Percentiles rank a stretch among this genome's conserved stretches.
These are phyloP conservation scores for Paraphoma sp. DNA, from an alignment of 2,329 filamentous ascomycete species.

Conservation along the genomic window DNA sequence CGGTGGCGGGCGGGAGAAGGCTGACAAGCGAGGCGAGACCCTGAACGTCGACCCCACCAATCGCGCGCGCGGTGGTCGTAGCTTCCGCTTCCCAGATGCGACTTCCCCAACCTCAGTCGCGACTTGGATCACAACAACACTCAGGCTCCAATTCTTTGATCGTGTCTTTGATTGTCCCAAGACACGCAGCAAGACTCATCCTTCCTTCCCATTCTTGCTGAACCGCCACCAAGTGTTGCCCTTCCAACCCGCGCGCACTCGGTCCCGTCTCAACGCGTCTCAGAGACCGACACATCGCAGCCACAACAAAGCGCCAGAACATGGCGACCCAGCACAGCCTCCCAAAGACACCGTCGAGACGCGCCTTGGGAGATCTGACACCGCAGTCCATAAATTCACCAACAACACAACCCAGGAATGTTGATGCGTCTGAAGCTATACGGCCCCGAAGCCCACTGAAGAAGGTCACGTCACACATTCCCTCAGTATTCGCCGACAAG, in stretches of 20 bases:
- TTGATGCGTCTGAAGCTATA: conserved; percentile 28
- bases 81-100: conserved; percentile 12
- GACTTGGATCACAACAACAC: conserved; percentile 25
- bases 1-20: not conserved
- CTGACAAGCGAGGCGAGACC: conserved; percentile 19
- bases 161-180: conserved; percentile 2
- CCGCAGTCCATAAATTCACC: conserved; percentile 44
- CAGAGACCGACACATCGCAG: conserved; percentile 11
- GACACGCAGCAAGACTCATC: conserved; percentile 6
- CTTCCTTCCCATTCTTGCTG: conserved; percentile 2
- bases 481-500: conserved; percentile 29
- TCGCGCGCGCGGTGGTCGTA: conserved; percentile 20
- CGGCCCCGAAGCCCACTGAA: conserved; percentile 44
- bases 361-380: conserved; percentile 44
- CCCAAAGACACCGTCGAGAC: conserved; percentile 39
- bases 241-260: conserved; percentile 4
- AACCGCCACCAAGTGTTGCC: not conserved
- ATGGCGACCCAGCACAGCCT: conserved; percentile 37
- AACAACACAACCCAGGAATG: conserved; percentile 27
- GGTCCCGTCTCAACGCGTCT: conserved; percentile 30
- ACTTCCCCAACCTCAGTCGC: conserved; percentile 29
- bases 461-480: conserved; percentile 34
- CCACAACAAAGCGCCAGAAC: conserved; percentile 27
- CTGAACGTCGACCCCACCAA: conserved; percentile 15
- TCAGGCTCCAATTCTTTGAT: conserved; percentile 6